Evolutionary conservation across 2,329 filamentous ascomycete species (phyloP).

Genomic region (Colletotrichum lindemuthianum): DNA sequence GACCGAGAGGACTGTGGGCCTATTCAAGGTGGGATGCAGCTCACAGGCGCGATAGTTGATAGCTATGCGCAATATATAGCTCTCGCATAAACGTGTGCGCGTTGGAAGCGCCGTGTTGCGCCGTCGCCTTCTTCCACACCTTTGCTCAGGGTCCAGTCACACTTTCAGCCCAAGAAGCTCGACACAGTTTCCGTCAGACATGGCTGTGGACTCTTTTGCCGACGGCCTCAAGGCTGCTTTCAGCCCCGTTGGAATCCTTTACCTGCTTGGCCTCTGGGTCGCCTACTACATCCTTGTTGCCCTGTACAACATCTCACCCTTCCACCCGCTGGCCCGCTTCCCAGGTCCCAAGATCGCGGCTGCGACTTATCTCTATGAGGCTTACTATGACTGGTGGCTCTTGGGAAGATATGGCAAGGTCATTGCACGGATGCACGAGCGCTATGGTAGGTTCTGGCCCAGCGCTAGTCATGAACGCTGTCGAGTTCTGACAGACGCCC

Average conservation of each 20-base stretch:
- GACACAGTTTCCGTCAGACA: constrained; percentile 2
- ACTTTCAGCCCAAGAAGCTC: constrained; percentile 6
- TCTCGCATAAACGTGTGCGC: constrained; percentile 14
- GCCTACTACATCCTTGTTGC: constrained; percentile 19
- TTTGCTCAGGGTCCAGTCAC: neutral
- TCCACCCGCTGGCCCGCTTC: constrained; percentile 29
- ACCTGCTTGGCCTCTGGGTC: constrained; percentile 16
- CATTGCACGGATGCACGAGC: constrained; percentile 31
- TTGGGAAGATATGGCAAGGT: constrained; percentile 31
- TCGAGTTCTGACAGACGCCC: constrained; percentile 10
- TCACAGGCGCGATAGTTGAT: neutral
- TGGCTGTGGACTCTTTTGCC: constrained; percentile 17
- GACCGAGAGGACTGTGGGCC: constrained; percentile 17
- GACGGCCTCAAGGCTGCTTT: constrained; percentile 18
- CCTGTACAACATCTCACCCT: constrained; percentile 30
- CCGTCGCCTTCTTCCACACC: neutral
- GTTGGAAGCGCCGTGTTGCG: constrained; percentile 3
- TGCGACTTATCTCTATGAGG: constrained; percentile 27
- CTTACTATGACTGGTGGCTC: constrained; percentile 30
- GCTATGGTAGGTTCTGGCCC: constrained; percentile 15
- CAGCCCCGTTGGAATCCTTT: constrained; percentile 20
- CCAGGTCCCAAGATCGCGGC: constrained; percentile 31
- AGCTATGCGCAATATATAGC: constrained; percentile 22
- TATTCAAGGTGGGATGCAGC: neutral
- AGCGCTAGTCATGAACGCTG: neutral